Evolutionary conservation across 2,329 filamentous ascomycete genomes (phyloP).

Genomic region (Lachnellula suecica): DNA sequence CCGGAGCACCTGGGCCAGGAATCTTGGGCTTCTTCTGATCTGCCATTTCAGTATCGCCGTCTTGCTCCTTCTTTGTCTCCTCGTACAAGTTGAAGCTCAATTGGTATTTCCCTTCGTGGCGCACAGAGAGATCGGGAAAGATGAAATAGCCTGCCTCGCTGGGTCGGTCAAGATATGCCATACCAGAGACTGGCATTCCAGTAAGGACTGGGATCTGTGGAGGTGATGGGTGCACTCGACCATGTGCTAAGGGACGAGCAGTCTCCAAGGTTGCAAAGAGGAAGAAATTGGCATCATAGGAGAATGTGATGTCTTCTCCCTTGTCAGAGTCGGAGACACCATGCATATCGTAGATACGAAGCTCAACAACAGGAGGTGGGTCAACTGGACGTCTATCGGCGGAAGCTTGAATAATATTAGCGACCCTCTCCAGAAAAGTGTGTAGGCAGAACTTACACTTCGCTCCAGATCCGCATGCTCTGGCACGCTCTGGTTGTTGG

Average conservation of each 20-base stretch:
- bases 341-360: constrained; percentile 73
- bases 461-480: constrained; percentile 91
- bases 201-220: constrained; percentile 82
- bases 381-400: constrained; percentile 26
- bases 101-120: constrained; percentile 92
- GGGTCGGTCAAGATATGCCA: constrained; percentile 92
- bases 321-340: constrained; percentile 31
- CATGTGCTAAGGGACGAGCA: constrained; percentile 78
- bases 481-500: constrained; percentile 90
- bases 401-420: constrained; percentile 20
- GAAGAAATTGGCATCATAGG: constrained; percentile 97
- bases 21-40: constrained; percentile 32
- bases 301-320: constrained; percentile 72
- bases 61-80: constrained; percentile 81
- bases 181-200: constrained; percentile 90
- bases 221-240: constrained; percentile 67
- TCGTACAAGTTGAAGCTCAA: constrained; percentile 92
- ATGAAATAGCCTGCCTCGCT: constrained; percentile 85
- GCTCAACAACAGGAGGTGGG: constrained; percentile 84
- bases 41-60: constrained; percentile 59
- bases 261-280: constrained; percentile 90
- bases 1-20: constrained; percentile 37
- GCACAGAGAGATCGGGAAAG: constrained; percentile 93
- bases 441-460: constrained; percentile 68
- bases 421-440: constrained; percentile 10